Conservation (phyloP, 768 basidiomycete species). For the Boletellus ananiceps region DNA sequence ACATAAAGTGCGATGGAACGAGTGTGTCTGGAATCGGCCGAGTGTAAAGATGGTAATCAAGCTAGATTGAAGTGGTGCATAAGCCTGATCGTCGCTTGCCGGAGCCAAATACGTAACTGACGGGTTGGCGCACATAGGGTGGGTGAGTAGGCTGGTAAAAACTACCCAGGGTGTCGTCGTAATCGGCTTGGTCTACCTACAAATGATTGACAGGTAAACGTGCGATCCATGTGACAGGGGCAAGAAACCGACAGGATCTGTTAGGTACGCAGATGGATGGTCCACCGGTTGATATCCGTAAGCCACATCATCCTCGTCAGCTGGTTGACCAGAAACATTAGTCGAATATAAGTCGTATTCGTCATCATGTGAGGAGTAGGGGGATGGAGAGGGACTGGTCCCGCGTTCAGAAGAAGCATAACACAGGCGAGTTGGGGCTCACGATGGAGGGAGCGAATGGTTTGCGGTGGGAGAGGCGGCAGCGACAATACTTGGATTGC, state of each 20-base stretch:
- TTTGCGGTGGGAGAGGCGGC: conserved; percentile 18
- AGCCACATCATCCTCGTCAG: conserved; percentile 14
- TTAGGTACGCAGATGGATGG: conserved; percentile 16
- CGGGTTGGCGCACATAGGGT: conserved; percentile 65
- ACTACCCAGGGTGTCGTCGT: conserved; percentile 26
- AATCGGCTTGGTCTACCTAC: conserved; percentile 26
- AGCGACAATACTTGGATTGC: conserved; percentile 38
- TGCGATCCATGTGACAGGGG: background rate
- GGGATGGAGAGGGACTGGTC: conserved; percentile 26
- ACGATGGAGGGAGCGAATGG: conserved; percentile 30
- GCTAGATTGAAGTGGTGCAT: conserved; percentile 37
- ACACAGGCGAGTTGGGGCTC: conserved; percentile 1
- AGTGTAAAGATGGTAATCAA: conserved; percentile 92
- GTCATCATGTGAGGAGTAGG: conserved; percentile 29
- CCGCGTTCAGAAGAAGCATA: conserved; percentile 9
- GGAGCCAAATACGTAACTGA: conserved; percentile 31
- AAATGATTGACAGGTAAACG: background rate
- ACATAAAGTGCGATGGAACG: conserved; percentile 71
- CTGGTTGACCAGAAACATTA: conserved; percentile 4
- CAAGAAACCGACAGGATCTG: conserved; percentile 20
- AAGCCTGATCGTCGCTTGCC: background rate
- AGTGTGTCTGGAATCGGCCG: conserved; percentile 56
- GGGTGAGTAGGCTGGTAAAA: conserved; percentile 42
- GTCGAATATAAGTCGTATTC: conserved; percentile 31
- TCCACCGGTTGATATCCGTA: conserved; percentile 23